Conservation (phyloP, 2,329 filamentous ascomycete genomes). For the Penicillium sp. region DNA sequence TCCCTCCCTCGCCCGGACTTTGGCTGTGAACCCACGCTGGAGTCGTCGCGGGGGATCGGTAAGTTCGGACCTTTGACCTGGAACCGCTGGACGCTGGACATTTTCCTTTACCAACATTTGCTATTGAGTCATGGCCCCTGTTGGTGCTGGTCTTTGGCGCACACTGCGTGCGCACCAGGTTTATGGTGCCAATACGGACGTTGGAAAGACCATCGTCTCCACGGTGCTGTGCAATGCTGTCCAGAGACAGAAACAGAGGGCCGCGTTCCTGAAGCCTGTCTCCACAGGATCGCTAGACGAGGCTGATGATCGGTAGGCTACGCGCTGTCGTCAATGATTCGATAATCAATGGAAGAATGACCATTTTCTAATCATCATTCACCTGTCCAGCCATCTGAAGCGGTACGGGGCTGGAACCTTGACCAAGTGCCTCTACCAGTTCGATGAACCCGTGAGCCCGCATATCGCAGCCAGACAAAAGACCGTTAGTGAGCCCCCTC, state of each 20-base stretch:
- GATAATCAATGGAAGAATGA: background rate
- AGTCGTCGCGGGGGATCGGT: background rate
- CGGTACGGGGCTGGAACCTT: conserved; percentile 60
- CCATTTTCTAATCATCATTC: conserved; percentile 1
- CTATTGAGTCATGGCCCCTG: conserved; percentile 47
- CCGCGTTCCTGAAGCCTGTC: conserved; percentile 77
- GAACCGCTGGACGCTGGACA: background rate
- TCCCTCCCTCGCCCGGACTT: conserved; percentile 4
- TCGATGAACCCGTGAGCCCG: conserved; percentile 73
- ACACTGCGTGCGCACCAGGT: conserved; percentile 72
- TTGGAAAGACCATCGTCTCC: conserved; percentile 81
- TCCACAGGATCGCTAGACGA: conserved; percentile 73
- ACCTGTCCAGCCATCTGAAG: conserved; percentile 60
- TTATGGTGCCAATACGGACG: conserved; percentile 81
- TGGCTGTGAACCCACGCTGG: background rate
- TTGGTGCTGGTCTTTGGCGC: conserved; percentile 68
- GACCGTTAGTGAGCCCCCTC: conserved; percentile 23
- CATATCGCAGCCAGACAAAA: conserved; percentile 68
- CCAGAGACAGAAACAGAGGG: conserved; percentile 49
- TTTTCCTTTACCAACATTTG: background rate
- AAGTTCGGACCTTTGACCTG: background rate
- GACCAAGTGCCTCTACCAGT: conserved; percentile 70
- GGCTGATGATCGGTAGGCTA: conserved; percentile 67
- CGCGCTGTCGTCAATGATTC: too few relatives aligned
- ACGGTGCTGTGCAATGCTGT: conserved; percentile 71